These are phyloP conservation scores for Syzygium oleosum DNA, from an alignment of 345 rosid genomes.

Conservation along the genomic window DNA sequence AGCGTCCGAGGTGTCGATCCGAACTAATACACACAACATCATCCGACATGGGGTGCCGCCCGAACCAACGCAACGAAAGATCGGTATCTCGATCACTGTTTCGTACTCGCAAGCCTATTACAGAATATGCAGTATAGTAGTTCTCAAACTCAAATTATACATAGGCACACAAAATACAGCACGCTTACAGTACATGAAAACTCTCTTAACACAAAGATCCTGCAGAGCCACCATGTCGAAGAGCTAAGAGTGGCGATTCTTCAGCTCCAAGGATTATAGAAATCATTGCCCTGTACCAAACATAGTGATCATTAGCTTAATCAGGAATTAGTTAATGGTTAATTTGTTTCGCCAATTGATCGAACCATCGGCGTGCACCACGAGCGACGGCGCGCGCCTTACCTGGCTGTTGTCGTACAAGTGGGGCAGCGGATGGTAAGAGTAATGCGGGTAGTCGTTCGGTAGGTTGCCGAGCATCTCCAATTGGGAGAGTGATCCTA, in stretches of 20 bases:
- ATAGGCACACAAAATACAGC: not conserved
- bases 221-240: not conserved
- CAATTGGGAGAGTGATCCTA: not conserved
- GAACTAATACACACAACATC: not conserved
- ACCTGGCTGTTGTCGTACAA: not conserved
- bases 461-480: not conserved
- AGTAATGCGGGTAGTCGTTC: not conserved
- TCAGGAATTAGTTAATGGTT: not conserved
- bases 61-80: not conserved
- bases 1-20: not conserved
- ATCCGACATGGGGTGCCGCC: not conserved
- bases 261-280: not conserved
- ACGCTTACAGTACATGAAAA: not conserved
- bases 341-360: not conserved
- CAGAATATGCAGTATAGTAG: not conserved
- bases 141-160: not conserved
- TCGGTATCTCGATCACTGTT: not conserved
- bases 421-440: accelerated
- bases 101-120: not conserved
- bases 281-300: not conserved
- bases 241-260: not conserved
- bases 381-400: not conserved
- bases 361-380: not conserved
- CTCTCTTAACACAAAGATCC: not conserved
- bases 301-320: not conserved